Conservation (phyloP, 2,329 filamentous ascomycete genomes). For the Tolypocladium tundrense region DNA sequence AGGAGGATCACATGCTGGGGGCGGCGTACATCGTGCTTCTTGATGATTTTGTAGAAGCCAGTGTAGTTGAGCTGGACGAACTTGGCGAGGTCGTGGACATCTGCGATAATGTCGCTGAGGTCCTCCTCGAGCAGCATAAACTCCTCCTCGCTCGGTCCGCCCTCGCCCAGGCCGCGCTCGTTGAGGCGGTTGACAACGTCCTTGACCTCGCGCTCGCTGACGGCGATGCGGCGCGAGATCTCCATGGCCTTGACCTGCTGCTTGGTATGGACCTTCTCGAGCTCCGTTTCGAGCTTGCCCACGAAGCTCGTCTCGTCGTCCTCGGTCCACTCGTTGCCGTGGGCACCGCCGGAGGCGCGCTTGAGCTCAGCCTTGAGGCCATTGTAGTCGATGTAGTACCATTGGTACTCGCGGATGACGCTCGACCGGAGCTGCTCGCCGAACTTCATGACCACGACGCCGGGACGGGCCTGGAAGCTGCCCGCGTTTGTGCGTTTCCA, state of each 20-base stretch:
- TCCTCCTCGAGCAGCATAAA: constrained; percentile 91
- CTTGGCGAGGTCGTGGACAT: constrained; percentile 95
- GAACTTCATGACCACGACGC: constrained; percentile 65
- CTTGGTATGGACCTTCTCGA: constrained; percentile 96
- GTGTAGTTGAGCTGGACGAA: constrained; percentile 98
- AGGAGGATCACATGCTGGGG: neutral
- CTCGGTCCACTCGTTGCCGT: constrained; percentile 67
- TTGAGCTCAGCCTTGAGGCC: constrained; percentile 82
- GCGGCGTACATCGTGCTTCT: constrained; percentile 82
- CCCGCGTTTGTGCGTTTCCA: constrained; percentile 27
- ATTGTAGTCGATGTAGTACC: constrained; percentile 98
- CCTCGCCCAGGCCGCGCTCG: constrained; percentile 45
- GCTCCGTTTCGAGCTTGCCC: constrained; percentile 73
- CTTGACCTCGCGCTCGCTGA: constrained; percentile 79
- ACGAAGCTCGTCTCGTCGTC: constrained; percentile 89
- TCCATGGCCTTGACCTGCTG: constrained; percentile 96
- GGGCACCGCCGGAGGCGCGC: constrained; percentile 45
- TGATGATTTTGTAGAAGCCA: constrained; percentile 99
- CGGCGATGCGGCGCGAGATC: constrained; percentile 81
- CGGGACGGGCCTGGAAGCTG: constrained; percentile 31
- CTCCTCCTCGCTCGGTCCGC: constrained; percentile 73
- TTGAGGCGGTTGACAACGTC: constrained; percentile 73
- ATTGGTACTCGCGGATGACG: constrained; percentile 92
- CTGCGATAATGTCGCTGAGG: constrained; percentile 93
- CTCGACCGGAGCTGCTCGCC: constrained; percentile 94